Conservation (phyloP, 345 rosid species). For the Tarenaya hassleriana region DNA sequence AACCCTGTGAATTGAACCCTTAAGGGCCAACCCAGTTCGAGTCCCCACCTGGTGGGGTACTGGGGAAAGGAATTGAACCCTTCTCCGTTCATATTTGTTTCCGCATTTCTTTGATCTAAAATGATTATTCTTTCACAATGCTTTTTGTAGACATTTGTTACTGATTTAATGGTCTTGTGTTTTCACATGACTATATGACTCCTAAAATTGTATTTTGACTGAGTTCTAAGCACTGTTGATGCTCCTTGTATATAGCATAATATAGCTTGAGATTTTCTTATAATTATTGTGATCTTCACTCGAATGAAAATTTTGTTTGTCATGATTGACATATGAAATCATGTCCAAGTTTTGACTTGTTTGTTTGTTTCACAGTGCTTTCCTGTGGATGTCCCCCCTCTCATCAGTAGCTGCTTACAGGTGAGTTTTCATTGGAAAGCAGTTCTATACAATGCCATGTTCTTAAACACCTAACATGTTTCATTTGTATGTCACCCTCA, state of each 20-base stretch:
- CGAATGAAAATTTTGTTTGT: not conserved
- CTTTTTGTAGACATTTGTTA: not conserved
- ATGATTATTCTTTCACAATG: conserved; percentile 1
- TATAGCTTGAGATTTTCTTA: too few species aligned
- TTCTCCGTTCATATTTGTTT: too few species aligned
- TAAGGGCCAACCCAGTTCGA: too few species aligned
- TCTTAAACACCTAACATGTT: conserved; percentile 7
- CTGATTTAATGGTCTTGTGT: not conserved
- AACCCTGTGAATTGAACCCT: conserved; percentile 4
- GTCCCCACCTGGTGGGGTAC: too few species aligned
- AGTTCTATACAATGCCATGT: conserved; percentile 4
- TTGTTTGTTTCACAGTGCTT: conserved; percentile 57
- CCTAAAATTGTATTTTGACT: conserved; percentile 11
- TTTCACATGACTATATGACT: not conserved
- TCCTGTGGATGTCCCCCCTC: conserved; percentile 75
- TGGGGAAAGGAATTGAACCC: too few species aligned
- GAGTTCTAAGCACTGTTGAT: too few species aligned
- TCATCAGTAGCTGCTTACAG: conserved; percentile 75
- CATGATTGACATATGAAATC: conserved; percentile 2
- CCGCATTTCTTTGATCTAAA: conserved; percentile 3
- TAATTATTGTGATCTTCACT: too few species aligned
- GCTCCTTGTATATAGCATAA: too few species aligned
- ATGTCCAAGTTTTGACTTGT: conserved; percentile 9
- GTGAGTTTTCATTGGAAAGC: conserved; percentile 33
- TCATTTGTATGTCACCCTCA: conserved; percentile 27